Conservation (phyloP, 2,329 filamentous ascomycete species). For the Cyclaneusma minus region DNA sequence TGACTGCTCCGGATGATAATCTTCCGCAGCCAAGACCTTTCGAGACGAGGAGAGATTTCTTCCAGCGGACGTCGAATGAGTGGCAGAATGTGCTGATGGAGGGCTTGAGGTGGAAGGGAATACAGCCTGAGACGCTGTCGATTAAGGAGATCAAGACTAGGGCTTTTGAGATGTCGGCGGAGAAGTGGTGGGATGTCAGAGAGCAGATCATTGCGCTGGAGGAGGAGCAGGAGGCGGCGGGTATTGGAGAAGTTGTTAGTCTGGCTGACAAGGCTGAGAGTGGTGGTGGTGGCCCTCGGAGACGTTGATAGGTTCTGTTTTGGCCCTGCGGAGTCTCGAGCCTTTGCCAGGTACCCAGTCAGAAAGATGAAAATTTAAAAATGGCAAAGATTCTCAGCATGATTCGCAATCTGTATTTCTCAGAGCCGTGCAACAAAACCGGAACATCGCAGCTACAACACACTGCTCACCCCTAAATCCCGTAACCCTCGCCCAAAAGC, state of each 20-base stretch:
- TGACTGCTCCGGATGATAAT: conserved; percentile 13
- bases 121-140: conserved; percentile 49
- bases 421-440: too few relatives aligned
- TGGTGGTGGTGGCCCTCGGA: conserved; percentile 27
- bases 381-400: too few relatives aligned
- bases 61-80: conserved; percentile 67
- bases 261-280: conserved; percentile 56
- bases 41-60: conserved; percentile 84
- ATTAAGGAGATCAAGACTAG: conserved; percentile 87
- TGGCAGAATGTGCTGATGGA: conserved; percentile 85
- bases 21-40: conserved; percentile 35
- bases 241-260: conserved; percentile 88
- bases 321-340: too few relatives aligned
- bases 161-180: conserved; percentile 82
- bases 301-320: conserved; percentile 26
- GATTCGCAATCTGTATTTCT: too few relatives aligned
- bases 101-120: conserved; percentile 51
- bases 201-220: conserved; percentile 86
- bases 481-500: too few relatives aligned
- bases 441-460: too few relatives aligned
- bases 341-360: too few relatives aligned
- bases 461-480: too few relatives aligned
- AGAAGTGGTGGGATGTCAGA: conserved; percentile 97
- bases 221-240: conserved; percentile 89
- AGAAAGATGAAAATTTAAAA: too few relatives aligned